Conservation (phyloP, 2,329 filamentous ascomycete genomes). For the Exophiala mesophila region DNA sequence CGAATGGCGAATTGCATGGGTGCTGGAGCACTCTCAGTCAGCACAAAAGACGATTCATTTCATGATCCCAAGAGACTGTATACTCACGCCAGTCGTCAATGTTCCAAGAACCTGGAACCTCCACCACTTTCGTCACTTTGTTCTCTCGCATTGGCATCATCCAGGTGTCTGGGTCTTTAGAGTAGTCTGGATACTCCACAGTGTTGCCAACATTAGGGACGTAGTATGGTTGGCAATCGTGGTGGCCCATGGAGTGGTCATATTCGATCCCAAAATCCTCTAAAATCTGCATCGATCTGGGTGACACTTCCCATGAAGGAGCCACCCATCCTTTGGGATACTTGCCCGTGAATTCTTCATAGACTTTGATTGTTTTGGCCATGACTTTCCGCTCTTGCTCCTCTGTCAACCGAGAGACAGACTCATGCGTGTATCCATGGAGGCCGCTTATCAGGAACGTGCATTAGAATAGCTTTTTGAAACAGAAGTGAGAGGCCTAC, state of each 20-base stretch:
- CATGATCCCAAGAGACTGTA: too few species aligned
- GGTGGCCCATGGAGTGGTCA: slow-evolving; percentile 46
- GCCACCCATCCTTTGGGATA: slow-evolving; percentile 41
- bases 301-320: slow-evolving; percentile 39
- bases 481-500: too few species aligned
- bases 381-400: slow-evolving; percentile 37
- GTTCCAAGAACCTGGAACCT: slow-evolving; percentile 45
- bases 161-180: slow-evolving; percentile 4
- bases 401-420: slow-evolving; percentile 26
- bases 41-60: too few species aligned
- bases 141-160: slow-evolving; percentile 35
- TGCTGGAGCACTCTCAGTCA: too few species aligned
- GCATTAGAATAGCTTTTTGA: too few species aligned
- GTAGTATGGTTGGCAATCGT: slow-evolving; percentile 33
- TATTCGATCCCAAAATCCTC: slow-evolving; percentile 41
- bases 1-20: slow-evolving; percentile 37
- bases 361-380: slow-evolving; percentile 33
- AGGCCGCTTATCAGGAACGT: too few species aligned
- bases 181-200: not conserved
- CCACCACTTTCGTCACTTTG: slow-evolving; percentile 37
- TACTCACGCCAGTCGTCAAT: slow-evolving; percentile 47
- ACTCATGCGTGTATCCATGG: slow-evolving; percentile 44
- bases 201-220: slow-evolving; percentile 2
- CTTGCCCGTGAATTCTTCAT: slow-evolving; percentile 36
- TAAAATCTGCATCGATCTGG: slow-evolving; percentile 37